Conservation (phyloP, 495 filamentous ascomycete species). For the Daldinia decipiens region DNA sequence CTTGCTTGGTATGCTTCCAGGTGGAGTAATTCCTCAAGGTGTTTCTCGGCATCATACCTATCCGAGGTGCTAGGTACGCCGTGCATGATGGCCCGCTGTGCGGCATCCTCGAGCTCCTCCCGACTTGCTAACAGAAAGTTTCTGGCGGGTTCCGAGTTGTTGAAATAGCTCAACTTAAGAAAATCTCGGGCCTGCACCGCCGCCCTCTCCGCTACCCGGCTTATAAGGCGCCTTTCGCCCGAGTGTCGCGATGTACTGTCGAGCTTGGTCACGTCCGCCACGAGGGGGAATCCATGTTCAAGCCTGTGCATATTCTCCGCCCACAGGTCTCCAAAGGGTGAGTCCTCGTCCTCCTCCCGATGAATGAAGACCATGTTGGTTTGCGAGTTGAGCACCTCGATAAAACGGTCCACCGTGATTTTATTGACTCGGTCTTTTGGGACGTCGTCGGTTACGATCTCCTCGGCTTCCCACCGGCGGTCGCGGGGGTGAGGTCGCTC, state of each 20-base stretch:
- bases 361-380: conserved; percentile 14
- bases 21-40: neutral
- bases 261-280: neutral
- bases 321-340: neutral
- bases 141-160: neutral
- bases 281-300: neutral
- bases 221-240: neutral
- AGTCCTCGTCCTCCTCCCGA: conserved; percentile 15
- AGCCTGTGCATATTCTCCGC: neutral
- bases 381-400: conserved; percentile 19
- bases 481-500: neutral
- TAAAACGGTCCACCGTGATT: neutral
- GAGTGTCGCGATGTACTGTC: neutral
- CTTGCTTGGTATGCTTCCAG: neutral
- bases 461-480: conserved; percentile 15
- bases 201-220: neutral
- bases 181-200: neutral
- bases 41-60: neutral
- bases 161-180: neutral
- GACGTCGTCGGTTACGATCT: neutral
- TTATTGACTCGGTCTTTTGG: neutral
- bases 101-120: neutral
- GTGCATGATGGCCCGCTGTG: neutral
- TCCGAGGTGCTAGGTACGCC: neutral
- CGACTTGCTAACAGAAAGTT: neutral